Percentiles rank a stretch among this genome's conserved stretches.
phyloP scores from a whole-genome alignment of 495 filamentous ascomycete genomes.

The Annulohypoxylon bovei region DNA sequence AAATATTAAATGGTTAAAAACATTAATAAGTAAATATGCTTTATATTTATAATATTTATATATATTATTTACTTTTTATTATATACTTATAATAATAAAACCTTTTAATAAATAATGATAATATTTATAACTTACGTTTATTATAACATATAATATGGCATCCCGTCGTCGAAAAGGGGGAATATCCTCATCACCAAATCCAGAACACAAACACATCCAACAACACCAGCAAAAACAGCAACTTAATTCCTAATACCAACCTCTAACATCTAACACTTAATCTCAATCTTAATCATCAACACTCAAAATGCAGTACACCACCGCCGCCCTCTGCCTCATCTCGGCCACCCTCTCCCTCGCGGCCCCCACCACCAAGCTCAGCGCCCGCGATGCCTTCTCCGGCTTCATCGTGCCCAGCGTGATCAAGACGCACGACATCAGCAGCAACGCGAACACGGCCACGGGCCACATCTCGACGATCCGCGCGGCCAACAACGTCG shows the following conservation, averaged over 20 bases:
- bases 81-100: too few relatives aligned
- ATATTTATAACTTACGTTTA: too few relatives aligned
- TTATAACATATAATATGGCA: conserved; percentile 31
- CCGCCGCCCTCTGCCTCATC: conserved; percentile 35
- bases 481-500: conserved; percentile 20
- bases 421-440: conserved; percentile 38
- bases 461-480: conserved; percentile 8
- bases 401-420: conserved; percentile 40
- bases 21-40: too few relatives aligned
- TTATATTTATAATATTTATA: too few relatives aligned
- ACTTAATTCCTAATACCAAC: not conserved
- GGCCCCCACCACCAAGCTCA: conserved; percentile 30
- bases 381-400: conserved; percentile 1
- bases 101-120: too few relatives aligned
- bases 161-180: not conserved
- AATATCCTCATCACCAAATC: not conserved
- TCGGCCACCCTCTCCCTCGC: conserved; percentile 44
- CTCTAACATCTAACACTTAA: not conserved
- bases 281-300: not conserved
- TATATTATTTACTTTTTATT: too few relatives aligned
- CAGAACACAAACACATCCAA: not conserved
- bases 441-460: conserved; percentile 26
- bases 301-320: conserved; percentile 47
- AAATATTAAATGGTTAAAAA: too few relatives aligned
- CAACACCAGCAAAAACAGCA: not conserved